phyloP scores from a whole-genome alignment of 495 filamentous ascomycete species.

The Gamarada debralockiae region DNA sequence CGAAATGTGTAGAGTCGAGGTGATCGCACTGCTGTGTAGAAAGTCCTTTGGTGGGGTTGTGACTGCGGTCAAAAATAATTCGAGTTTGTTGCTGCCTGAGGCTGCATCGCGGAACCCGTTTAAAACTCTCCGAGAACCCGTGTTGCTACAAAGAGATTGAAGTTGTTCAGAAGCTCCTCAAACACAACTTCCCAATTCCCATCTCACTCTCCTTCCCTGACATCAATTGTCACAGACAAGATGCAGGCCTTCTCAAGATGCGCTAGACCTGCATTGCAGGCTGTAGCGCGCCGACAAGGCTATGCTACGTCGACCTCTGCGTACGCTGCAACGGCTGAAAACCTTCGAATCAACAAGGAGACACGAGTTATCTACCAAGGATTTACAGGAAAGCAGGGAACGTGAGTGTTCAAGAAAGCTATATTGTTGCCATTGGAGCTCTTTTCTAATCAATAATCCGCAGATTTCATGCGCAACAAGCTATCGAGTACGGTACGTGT shows the following conservation, averaged over 20 bases:
- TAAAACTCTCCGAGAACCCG: neutral
- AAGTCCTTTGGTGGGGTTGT: constrained; percentile 5
- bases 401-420: constrained; percentile 55
- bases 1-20: neutral
- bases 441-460: constrained; percentile 15
- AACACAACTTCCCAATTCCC: constrained; percentile 12
- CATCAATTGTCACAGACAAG: constrained; percentile 30
- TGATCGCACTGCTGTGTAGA: neutral
- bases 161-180: constrained; percentile 1
- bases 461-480: constrained; percentile 96
- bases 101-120: neutral
- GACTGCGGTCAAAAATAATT: neutral
- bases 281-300: constrained; percentile 21
- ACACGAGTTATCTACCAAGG: constrained; percentile 97
- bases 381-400: constrained; percentile 98
- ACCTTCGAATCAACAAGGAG: constrained; percentile 86
- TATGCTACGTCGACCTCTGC: constrained; percentile 42
- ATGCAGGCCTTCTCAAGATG: constrained; percentile 32
- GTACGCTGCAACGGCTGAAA: constrained; percentile 81
- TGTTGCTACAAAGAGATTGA: neutral
- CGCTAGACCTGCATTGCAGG: constrained; percentile 23
- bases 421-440: constrained; percentile 3
- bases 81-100: neutral
- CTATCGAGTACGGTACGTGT: constrained; percentile 89
- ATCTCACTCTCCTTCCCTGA: constrained; percentile 13